A percentile compares a stretch with the other conserved stretches of the same genome.
Conservation (phyloP, 352 stramenopile species). For the Pilasporangium apinafurcum region DNA sequence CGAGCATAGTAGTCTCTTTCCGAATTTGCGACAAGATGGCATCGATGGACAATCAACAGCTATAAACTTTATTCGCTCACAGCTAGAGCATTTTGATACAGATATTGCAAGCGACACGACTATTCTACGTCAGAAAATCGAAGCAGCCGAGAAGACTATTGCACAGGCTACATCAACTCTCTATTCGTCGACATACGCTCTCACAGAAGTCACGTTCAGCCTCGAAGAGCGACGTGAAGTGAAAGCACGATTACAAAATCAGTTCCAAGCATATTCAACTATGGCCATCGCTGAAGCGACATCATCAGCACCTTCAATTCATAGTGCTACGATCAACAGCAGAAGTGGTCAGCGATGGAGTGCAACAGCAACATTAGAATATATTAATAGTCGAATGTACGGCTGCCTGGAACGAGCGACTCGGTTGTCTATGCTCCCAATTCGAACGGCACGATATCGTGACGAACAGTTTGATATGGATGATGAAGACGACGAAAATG, state of each 20-base stretch:
- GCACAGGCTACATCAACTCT: conserved; percentile 43
- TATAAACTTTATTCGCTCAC: conserved; percentile 50
- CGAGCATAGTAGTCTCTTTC: conserved; percentile 69
- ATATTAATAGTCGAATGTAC: conserved; percentile 51
- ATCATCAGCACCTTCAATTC: conserved; percentile 19
- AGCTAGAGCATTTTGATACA: conserved; percentile 53
- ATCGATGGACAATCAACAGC: conserved; percentile 25
- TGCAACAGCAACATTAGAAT: conserved; percentile 30
- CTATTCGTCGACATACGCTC: conserved; percentile 44
- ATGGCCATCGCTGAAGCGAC: conserved; percentile 47
- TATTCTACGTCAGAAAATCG: conserved; percentile 72
- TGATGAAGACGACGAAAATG: conserved; percentile 36
- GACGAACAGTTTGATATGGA: conserved; percentile 20
- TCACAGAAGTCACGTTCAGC: conserved; percentile 57
- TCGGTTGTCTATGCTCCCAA: conserved; percentile 11
- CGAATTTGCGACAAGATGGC: conserved; percentile 40
- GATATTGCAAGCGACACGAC: conserved; percentile 66
- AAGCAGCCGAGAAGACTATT: conserved; percentile 50
- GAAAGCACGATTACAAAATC: conserved; percentile 22
- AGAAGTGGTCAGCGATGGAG: conserved; percentile 15
- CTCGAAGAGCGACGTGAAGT: conserved; percentile 53
- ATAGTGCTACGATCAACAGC: conserved; percentile 5
- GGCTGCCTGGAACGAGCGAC: conserved; percentile 54
- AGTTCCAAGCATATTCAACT: conserved; percentile 37
- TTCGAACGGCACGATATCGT: too few relatives aligned